phyloP scores from a whole-genome alignment of 345 rosid genomes.

The Arabis hirsuta region DNA sequence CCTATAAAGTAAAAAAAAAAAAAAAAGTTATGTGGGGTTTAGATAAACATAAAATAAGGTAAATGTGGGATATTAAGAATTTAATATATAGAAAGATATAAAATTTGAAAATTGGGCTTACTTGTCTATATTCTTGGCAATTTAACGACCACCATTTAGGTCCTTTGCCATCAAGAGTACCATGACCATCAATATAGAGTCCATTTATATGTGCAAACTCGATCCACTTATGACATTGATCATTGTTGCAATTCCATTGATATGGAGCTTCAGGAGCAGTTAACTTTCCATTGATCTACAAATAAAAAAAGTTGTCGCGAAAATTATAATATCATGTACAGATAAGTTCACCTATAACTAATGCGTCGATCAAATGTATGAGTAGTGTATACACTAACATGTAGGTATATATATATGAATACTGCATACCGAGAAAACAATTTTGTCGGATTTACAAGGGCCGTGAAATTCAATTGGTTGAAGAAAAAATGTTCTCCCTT shows the following conservation, averaged over 20 bases:
- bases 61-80: background rate
- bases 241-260: conserved; percentile 46
- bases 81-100: background rate
- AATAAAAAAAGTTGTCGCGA: background rate
- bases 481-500: conserved; percentile 40
- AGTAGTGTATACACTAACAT: too few relatives aligned
- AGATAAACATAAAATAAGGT: conserved; percentile 19
- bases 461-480: conserved; percentile 50
- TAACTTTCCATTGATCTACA: conserved; percentile 47
- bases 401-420: background rate
- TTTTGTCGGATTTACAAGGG: conserved; percentile 42
- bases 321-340: background rate
- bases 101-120: conserved; percentile 8
- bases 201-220: conserved; percentile 46
- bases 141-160: conserved; percentile 52
- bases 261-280: conserved; percentile 47
- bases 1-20: conserved; percentile 31
- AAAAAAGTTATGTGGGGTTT: background rate
- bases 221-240: conserved; percentile 45
- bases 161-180: conserved; percentile 57
- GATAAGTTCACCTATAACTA: background rate
- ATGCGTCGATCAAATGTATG: too few relatives aligned
- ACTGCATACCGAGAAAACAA: conserved; percentile 40
- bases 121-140: conserved; percentile 38
- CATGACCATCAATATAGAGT: conserved; percentile 48